Percentiles rank a stretch among this genome's conserved stretches.
These are phyloP conservation scores for Berkeleyomyces basicola DNA, from an alignment of 2,329 filamentous ascomycete genomes.

Conservation along the genomic window DNA sequence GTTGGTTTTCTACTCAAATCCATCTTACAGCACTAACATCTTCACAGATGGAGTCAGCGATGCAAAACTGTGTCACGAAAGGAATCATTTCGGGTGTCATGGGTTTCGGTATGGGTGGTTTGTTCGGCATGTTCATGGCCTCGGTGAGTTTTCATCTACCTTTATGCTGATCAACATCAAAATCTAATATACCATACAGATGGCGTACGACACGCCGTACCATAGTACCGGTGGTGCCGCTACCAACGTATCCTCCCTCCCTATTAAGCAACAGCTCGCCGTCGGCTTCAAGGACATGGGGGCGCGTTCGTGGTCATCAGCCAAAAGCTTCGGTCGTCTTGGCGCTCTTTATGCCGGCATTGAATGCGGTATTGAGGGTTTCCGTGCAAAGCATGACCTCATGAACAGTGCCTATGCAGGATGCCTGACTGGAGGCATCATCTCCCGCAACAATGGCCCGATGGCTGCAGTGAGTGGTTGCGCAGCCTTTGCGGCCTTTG, in stretches of 20 bases:
- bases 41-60: constrained; percentile 56
- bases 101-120: constrained; percentile 83
- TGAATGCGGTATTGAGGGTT: constrained; percentile 88
- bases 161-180: neutral
- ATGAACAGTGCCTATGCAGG: constrained; percentile 76
- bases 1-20: neutral
- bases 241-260: constrained; percentile 42
- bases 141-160: constrained; percentile 43
- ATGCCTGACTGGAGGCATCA: constrained; percentile 76
- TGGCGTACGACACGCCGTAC: constrained; percentile 94
- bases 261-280: constrained; percentile 67
- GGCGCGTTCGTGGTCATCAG: constrained; percentile 58
- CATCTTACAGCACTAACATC: neutral
- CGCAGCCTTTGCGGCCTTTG: constrained; percentile 85
- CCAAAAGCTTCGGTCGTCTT: constrained; percentile 90
- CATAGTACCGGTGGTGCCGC: constrained; percentile 30
- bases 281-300: constrained; percentile 94
- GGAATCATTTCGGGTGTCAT: constrained; percentile 78
- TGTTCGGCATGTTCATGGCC: constrained; percentile 97
- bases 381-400: constrained; percentile 85
- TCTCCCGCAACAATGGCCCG: constrained; percentile 75
- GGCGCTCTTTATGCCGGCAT: constrained; percentile 83
- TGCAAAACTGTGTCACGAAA: constrained; percentile 88
- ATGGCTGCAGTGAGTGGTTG: constrained; percentile 79
- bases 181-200: constrained; percentile 33